phyloP scores from a whole-genome alignment of 352 stramenopile species.

The Phytophthora citrophthora region DNA sequence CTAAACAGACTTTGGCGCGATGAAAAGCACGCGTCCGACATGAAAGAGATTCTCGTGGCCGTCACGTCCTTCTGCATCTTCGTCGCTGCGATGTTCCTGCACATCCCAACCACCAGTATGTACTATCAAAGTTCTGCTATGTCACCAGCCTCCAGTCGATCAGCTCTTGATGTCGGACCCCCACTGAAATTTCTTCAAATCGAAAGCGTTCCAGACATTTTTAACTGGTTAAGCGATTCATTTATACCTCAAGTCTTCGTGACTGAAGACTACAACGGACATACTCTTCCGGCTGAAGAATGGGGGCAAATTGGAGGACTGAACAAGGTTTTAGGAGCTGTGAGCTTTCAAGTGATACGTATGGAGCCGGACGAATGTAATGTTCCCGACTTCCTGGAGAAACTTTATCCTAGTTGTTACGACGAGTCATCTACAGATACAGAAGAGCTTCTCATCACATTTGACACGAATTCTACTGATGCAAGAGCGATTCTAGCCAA shows the following conservation, averaged over 20 bases:
- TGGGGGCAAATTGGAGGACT: slow-evolving; percentile 35
- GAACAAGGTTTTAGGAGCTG: slow-evolving; percentile 48
- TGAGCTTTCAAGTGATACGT: slow-evolving; percentile 32
- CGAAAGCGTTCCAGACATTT: slow-evolving; percentile 35
- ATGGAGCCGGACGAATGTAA: slow-evolving; percentile 16
- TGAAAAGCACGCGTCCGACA: slow-evolving; percentile 36
- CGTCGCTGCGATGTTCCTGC: slow-evolving; percentile 48
- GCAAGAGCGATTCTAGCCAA: slow-evolving; percentile 3
- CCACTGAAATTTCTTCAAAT: slow-evolving; percentile 50
- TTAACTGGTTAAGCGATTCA: slow-evolving; percentile 50
- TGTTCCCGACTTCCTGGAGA: slow-evolving; percentile 4
- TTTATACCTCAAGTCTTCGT: slow-evolving; percentile 53
- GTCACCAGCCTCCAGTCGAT: slow-evolving; percentile 30
- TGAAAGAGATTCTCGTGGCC: slow-evolving; percentile 42
- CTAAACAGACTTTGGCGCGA: slow-evolving; percentile 46
- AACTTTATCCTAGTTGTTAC: slow-evolving; percentile 10
- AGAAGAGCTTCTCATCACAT: slow-evolving; percentile 9
- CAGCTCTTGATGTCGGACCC: slow-evolving; percentile 3
- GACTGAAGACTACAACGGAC: slow-evolving; percentile 49
- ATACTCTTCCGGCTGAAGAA: slow-evolving; percentile 32
- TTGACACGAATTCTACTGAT: slow-evolving; percentile 10
- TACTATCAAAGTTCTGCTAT: slow-evolving; percentile 44
- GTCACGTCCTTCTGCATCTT: slow-evolving; percentile 49
- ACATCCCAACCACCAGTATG: slow-evolving; percentile 44
- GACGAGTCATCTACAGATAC: background rate